Base-by-base conservation (phyloP, 1,284 basidiomycete genomes). In the Malassezia arunalokei region DNA sequence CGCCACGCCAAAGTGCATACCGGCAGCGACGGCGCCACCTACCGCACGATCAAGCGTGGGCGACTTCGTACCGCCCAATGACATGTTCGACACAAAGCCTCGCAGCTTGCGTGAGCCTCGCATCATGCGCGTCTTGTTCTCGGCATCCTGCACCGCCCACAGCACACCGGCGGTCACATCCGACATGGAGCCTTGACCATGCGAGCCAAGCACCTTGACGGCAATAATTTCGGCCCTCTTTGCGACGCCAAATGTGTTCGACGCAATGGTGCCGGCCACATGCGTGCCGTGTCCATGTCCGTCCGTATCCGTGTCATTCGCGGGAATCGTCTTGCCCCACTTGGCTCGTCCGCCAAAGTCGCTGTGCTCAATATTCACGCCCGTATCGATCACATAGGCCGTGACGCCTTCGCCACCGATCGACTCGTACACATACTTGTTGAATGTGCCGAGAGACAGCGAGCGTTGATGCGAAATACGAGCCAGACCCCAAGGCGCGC, bases 71-170 rank as follows among this genome's bases (percentile, higher is more conserved):
- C 92, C 92, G 61, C 92, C 92, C 49, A 98, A 83, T 73, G 84
- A 87, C 92, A 98, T 95, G 80, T 92, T 95, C 57, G 87, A 89
- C 62, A 96, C 91, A 37, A 90, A 92, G 35, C 92, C 92, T 78
- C 90, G 91, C 79, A 87, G 84, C 56, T 77, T 78, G 62, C 64
- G 64, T 58, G 83, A 84, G 75, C 88, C 83, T 12, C 79, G 79
- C 17, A 77, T 77, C 39, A 86, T 83, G 11, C 58, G 54, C 20
- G 78, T 79, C 30, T 74, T 75, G 2, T 79, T 80, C 56, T 76
- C 74, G 28, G 90, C 86, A 24, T 80, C 70, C 41, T 78, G 75
- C 17, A 84, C 82, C 54, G 90, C 91, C 82, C 83, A 99, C 32
- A 79, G 68, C 37, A 73, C 69, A 56, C 70, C 70, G 30, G 78